Conservation (phyloP, 306 rosid species). For the Lithocarpus polystachyus region DNA sequence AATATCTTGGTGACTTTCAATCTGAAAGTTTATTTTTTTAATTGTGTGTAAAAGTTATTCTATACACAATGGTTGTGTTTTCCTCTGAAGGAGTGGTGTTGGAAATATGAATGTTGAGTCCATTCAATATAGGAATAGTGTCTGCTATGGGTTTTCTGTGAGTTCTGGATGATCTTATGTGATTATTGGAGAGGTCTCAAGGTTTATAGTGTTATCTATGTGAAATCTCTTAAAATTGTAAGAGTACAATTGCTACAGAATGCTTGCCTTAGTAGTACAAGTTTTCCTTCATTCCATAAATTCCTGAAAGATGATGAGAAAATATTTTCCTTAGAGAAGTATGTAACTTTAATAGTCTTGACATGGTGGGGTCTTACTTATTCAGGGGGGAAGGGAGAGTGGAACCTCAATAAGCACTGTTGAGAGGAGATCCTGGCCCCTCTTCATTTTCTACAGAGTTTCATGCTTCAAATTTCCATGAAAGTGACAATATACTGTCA, state of each 20-base stretch:
- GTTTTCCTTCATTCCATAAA: not conserved
- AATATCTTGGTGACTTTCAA: not conserved
- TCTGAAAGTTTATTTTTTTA: not conserved
- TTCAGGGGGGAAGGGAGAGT: too few species aligned
- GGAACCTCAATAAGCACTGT: too few species aligned
- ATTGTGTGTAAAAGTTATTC: too few species aligned
- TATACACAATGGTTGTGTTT: slow-evolving; percentile 4
- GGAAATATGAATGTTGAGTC: slow-evolving; percentile 12
- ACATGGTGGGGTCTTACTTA: not conserved
- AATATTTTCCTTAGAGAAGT: not conserved
- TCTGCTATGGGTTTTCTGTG: not conserved
- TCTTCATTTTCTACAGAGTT: not conserved
- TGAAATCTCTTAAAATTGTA: not conserved
- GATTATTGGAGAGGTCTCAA: not conserved
- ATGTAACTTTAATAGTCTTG: not conserved
- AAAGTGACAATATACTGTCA: not conserved
- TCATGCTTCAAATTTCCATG: not conserved
- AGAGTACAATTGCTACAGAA: not conserved
- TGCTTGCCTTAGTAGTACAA: not conserved
- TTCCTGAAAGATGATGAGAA: not conserved
- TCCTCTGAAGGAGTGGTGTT: slow-evolving; percentile 3
- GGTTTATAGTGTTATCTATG: not conserved
- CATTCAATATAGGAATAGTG: not conserved
- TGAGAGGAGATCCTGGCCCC: too few species aligned
- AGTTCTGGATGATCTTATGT: not conserved